A percentile compares a stretch with the other conserved stretches of the same genome.
Evolutionary conservation across 2,329 filamentous ascomycete species (phyloP).

Genomic region (Fusarium pseudocircinatum): DNA sequence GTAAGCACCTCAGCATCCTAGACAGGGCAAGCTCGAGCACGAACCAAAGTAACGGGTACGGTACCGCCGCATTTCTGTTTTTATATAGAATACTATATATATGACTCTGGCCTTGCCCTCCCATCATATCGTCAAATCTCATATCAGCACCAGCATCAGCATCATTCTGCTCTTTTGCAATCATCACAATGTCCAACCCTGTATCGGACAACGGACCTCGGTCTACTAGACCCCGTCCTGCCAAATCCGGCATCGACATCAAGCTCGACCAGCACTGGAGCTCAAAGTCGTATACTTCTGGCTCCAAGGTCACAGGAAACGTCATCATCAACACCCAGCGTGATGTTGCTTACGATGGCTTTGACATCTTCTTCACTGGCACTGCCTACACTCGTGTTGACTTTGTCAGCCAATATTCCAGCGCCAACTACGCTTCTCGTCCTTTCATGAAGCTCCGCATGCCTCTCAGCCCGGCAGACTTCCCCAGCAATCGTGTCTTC

Average conservation of each 20-base stretch:
- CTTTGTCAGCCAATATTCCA: constrained; percentile 59
- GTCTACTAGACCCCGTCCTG: constrained; percentile 24
- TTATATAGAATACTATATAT: constrained; percentile 39
- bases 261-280: constrained; percentile 63
- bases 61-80: constrained; percentile 23
- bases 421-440: constrained; percentile 59
- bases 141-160: constrained; percentile 29
- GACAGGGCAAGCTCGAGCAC: constrained; percentile 30
- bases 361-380: constrained; percentile 65
- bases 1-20: constrained; percentile 32
- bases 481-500: constrained; percentile 60
- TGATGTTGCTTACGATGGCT: constrained; percentile 59
- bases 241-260: constrained; percentile 56
- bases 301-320: constrained; percentile 60
- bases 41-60: constrained; percentile 40
- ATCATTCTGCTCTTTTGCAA: constrained; percentile 26
- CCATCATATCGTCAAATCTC: constrained; percentile 18
- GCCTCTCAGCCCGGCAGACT: constrained; percentile 58
- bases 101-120: constrained; percentile 31
- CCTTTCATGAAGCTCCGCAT: constrained; percentile 66
- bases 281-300: constrained; percentile 65
- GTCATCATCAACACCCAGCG: constrained; percentile 57
- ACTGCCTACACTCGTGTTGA: constrained; percentile 61
- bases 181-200: constrained; percentile 40
- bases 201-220: constrained; percentile 40